A percentile compares a stretch with the other conserved stretches of the same genome.
Conservation (phyloP, 2,329 filamentous ascomycete species). For the Calonectria leucothoes region DNA sequence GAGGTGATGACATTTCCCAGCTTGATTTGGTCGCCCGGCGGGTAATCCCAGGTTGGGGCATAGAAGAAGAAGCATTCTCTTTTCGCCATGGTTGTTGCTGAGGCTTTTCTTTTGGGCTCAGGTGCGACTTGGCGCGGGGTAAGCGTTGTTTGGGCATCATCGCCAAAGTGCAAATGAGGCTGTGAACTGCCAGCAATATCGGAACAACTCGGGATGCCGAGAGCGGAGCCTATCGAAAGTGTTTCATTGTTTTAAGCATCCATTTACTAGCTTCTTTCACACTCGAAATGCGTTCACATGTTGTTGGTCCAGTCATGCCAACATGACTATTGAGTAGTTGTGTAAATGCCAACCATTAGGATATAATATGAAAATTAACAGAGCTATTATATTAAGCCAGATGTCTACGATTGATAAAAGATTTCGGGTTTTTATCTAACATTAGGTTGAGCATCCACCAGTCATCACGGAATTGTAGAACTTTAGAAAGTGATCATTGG, state of each 20-base stretch:
- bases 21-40: slow-evolving; percentile 13
- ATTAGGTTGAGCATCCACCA: background rate
- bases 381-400: no score
- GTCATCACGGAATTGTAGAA: no score
- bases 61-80: slow-evolving; percentile 17
- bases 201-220: background rate
- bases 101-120: background rate
- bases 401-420: background rate
- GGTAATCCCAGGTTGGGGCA: slow-evolving; percentile 17
- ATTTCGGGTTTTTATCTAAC: no score
- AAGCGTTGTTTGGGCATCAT: background rate
- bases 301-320: no score
- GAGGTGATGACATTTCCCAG: slow-evolving; percentile 29
- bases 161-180: background rate
- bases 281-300: no score
- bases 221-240: background rate
- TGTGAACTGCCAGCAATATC: background rate
- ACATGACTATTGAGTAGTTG: no score
- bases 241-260: background rate
- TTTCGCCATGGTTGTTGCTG: slow-evolving; percentile 12
- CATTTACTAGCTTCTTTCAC: no score
- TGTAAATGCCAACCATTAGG: no score
- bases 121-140: background rate
- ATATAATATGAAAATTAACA: no score
- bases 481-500: background rate